Evolutionary conservation across 177 flowering plant genomes (phyloP), one percentile per base, ranked within the genome.

Genomic region (Vitis hybrid): DNA sequence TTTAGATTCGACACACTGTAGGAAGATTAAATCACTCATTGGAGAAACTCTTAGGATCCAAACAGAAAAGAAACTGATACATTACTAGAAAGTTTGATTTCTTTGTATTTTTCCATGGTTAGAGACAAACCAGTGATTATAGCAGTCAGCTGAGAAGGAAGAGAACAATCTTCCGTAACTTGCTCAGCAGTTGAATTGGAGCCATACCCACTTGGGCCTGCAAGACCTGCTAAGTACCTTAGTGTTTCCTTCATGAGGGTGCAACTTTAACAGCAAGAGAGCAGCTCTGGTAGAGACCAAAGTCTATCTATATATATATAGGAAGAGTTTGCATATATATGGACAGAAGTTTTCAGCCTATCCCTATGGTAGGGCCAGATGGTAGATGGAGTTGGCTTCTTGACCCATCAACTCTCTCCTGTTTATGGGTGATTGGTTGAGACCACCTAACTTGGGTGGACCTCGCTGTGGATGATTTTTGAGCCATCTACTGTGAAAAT

Each of bases 181-280:
- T 93, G 85, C 32, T 93, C 96, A 49, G 99, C 98, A 2, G 98
- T 91, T 35, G 99, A 80, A 20, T 83, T 95, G 5, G 99, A 95
- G 69, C 98, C 97, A 85, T 79, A 93, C 1, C 97, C 97, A 80
- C 87, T 95, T 62, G 96, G 92, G n/a, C 99, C 99, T 74, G 92
- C 84, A 78, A 85, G 73, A 27, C 99, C 99, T 61, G 91, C 87
- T 73, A 95, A 74, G 81, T 95, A 95, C 78, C 85, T 87, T 9
- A 93, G 66, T 27, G 94, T 84, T 72, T 69, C 89, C 88, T 91
- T 93, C 99, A 94, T 92, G 27, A 61, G 67, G 59, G 17, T 55
- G 27, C 65, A 68, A 59, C 69, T 59, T 35, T 46, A 51, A 63
- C 35, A 12, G 49, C 18, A 11, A 17, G 14, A 17, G 1, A 58